These are phyloP conservation scores for Neodidymelliopsis sp. DNA, from an alignment of 2,329 filamentous ascomycete genomes.

Conservation along the genomic window DNA sequence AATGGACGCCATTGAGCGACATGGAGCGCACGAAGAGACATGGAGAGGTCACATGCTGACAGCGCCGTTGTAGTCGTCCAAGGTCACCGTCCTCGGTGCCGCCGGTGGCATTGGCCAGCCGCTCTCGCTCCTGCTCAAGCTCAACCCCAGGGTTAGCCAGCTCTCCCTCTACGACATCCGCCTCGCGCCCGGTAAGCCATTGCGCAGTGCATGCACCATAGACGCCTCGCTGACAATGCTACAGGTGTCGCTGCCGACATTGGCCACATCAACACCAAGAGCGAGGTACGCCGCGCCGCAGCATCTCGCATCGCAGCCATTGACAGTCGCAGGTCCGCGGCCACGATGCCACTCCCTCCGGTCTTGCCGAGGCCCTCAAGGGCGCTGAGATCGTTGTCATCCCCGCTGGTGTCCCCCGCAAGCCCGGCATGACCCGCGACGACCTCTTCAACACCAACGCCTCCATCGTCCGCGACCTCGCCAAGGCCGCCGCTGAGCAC, in stretches of 20 bases:
- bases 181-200: slow-evolving; percentile 80
- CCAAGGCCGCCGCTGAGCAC: slow-evolving; percentile 89
- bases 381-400: slow-evolving; percentile 95
- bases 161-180: slow-evolving; percentile 98
- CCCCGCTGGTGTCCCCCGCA: slow-evolving; percentile 96
- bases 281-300: slow-evolving; percentile 59
- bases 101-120: slow-evolving; percentile 98
- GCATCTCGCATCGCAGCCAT: slow-evolving; percentile 16
- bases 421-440: slow-evolving; percentile 99
- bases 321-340: slow-evolving; percentile 71
- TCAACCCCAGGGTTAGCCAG: slow-evolving; percentile 92
- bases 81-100: slow-evolving; percentile 96
- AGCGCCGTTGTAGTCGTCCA: slow-evolving; percentile 74
- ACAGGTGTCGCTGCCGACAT: slow-evolving; percentile 97
- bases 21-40: background rate
- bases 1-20: slow-evolving; percentile 23
- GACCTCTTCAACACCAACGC: slow-evolving; percentile 99
- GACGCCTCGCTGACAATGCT: slow-evolving; percentile 28
- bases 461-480: slow-evolving; percentile 97
- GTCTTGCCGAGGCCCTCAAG: slow-evolving; percentile 81
- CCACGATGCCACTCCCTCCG: slow-evolving; percentile 78
- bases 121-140: slow-evolving; percentile 96
- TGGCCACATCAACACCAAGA: slow-evolving; percentile 99
- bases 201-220: background rate
- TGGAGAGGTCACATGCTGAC: slow-evolving; percentile 34